Percentiles rank a stretch among this genome's conserved stretches.
phyloP scores from a whole-genome alignment of 2,329 filamentous ascomycete genomes.

The Rachicladosporium sp. region DNA sequence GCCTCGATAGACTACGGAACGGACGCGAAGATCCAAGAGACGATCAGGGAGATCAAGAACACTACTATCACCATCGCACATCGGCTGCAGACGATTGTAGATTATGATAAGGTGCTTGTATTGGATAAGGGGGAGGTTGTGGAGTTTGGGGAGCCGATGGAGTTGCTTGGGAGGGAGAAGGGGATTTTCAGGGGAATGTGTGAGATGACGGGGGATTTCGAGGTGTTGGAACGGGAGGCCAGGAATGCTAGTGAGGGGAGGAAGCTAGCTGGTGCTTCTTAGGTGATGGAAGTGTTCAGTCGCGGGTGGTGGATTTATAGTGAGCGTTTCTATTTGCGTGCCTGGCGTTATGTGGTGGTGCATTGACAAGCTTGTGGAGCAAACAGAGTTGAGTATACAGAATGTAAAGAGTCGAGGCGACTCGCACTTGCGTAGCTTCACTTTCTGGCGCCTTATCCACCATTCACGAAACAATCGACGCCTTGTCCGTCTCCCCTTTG shows the following conservation, averaged over 20 bases:
- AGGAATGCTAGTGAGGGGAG: slow-evolving; percentile 34
- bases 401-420: no score
- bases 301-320: not conserved
- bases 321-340: not conserved
- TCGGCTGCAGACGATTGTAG: slow-evolving; percentile 87
- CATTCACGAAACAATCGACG: no score
- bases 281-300: slow-evolving; percentile 1
- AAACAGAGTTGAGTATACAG: no score
- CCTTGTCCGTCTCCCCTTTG: no score
- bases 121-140: slow-evolving; percentile 78
- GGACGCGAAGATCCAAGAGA: slow-evolving; percentile 90
- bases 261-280: slow-evolving; percentile 27
- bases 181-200: slow-evolving; percentile 58
- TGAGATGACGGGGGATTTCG: slow-evolving; percentile 53
- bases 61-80: slow-evolving; percentile 97
- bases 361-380: no score
- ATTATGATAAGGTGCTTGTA: slow-evolving; percentile 95
- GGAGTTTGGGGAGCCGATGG: slow-evolving; percentile 80
- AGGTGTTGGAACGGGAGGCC: slow-evolving; percentile 45
- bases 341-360: not conserved
- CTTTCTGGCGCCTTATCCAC: no score
- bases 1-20: slow-evolving; percentile 95
- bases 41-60: slow-evolving; percentile 78
- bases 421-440: no score
- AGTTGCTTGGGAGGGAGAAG: slow-evolving; percentile 58